These are phyloP conservation scores for Exophiala xenobiotica DNA, from an alignment of 2,329 filamentous ascomycete species.

Conservation along the genomic window DNA sequence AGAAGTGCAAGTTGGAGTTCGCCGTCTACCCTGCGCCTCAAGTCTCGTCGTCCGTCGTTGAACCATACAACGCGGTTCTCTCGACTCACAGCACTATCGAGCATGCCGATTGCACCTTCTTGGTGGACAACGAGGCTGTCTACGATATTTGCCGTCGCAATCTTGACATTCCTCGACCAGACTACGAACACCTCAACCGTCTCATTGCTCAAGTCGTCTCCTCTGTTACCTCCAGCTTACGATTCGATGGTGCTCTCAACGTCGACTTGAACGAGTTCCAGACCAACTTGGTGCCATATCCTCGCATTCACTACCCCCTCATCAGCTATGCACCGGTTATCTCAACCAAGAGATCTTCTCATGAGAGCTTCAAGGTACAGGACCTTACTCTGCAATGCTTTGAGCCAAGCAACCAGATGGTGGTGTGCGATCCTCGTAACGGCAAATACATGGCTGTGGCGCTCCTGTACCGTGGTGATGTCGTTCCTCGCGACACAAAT, in stretches of 20 bases:
- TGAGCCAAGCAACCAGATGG: constrained; percentile 69
- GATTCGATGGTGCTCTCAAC: constrained; percentile 66
- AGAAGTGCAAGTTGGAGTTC: constrained; percentile 69
- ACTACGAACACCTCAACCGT: constrained; percentile 65
- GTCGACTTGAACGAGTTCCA: constrained; percentile 70
- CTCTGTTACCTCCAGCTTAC: constrained; percentile 64
- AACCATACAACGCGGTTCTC: constrained; percentile 64
- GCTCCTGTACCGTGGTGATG: constrained; percentile 65
- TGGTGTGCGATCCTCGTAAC: constrained; percentile 64
- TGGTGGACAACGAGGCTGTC: constrained; percentile 68
- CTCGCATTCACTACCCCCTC: constrained; percentile 66
- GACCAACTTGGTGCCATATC: constrained; percentile 67
- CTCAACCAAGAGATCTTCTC: constrained; percentile 70
- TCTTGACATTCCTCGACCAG: constrained; percentile 63
- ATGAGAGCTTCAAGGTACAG: constrained; percentile 83
- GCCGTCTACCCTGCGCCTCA: constrained; percentile 65
- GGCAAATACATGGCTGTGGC: constrained; percentile 70
- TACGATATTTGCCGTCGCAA: constrained; percentile 67
- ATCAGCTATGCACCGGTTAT: constrained; percentile 66
- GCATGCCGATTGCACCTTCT: constrained; percentile 67
- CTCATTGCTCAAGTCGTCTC: constrained; percentile 67
- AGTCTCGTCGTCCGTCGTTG: constrained; percentile 65
- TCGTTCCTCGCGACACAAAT: constrained; percentile 62
- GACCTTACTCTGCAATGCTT: constrained; percentile 69
- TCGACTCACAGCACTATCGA: constrained; percentile 63